Conservation (phyloP, 768 basidiomycete species). For the Boletus fagicola region DNA sequence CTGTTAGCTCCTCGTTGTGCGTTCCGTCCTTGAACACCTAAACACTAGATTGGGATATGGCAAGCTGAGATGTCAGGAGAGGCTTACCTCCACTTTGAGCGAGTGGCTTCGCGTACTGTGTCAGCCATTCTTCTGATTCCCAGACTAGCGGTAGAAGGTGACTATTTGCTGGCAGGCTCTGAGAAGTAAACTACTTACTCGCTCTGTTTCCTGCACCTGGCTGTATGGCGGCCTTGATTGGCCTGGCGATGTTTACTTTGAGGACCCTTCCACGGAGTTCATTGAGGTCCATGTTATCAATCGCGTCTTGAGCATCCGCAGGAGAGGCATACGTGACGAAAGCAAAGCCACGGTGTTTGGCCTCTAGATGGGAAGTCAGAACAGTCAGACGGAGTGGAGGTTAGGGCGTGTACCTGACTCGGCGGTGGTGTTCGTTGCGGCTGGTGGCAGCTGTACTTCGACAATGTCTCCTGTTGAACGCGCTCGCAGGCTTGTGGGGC, state of each 20-base stretch:
- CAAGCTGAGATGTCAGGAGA: constrained; percentile 3
- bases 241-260: constrained; percentile 83
- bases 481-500: constrained; percentile 2
- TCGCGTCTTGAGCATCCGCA: constrained; percentile 90
- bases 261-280: constrained; percentile 75
- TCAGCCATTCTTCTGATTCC: constrained; percentile 94
- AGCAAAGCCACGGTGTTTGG: constrained; percentile 90
- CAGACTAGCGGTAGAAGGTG: constrained; percentile 58
- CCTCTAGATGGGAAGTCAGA: constrained; percentile 40
- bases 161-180: neutral
- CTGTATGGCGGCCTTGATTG: constrained; percentile 69
- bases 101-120: constrained; percentile 75
- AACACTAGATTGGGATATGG: constrained; percentile 3
- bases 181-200: constrained; percentile 44
- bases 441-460: constrained; percentile 85
- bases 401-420: constrained; percentile 46
- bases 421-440: constrained; percentile 65
- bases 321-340: constrained; percentile 84
- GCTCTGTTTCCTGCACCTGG: constrained; percentile 70
- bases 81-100: constrained; percentile 67
- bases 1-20: constrained; percentile 29
- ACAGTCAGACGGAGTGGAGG: constrained; percentile 3
- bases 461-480: constrained; percentile 75
- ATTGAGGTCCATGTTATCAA: constrained; percentile 98
- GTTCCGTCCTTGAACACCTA: constrained; percentile 57